Base-by-base conservation (phyloP, 345 rosid genomes). In the Eutrema heterophyllum region DNA sequence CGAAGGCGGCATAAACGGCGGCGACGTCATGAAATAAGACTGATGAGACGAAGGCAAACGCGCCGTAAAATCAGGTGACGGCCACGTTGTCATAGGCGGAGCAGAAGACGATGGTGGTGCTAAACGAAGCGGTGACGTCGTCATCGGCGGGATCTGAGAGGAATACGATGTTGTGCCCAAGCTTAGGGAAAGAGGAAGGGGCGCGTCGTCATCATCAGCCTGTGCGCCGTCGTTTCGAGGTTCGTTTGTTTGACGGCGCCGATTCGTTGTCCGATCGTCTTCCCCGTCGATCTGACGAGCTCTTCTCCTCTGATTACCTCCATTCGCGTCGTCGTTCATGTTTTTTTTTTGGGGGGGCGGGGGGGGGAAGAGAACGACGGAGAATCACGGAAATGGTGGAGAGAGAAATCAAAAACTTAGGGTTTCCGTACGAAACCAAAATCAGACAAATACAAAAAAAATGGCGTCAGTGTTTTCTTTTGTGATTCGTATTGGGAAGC, bases 171-270 rank as follows among this genome's bases (percentile, higher is more conserved):
- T 4, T 39, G 45, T 3, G 0, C 78, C 72, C 27, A 74, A 66
- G 18, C 60, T 74, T 29, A 74, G 44, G 0, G 71, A 59, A 57
- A 74, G 67, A 58, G 46, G 30, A 43, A 64, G 44, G 11, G 2
- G 24, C 1, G 39, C 62, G 11, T 48, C 58, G 2, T 18, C 36
- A 0, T 63, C 41, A 36, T 9, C 35, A 36, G 46, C 58, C 11
- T 33, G 44, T 35, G 18, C 52, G 72, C 3, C 72, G 72, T 54
- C 40, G 51, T 40, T 55, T 50, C 2, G 43, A 62, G 44, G 4
- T 0, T 51, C 4, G 59, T 36, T 50, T 4, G 55, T 24, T 39
- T 12, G 64, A 24, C 64, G 64, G 45, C 29, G 48, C 5, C 30
- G 49, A 27, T n/a, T 60, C n/a, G 75, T 50, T 27, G 8, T 4